Evolutionary conservation across 1,284 basidiomycete species (phyloP), one percentile per base, ranked within the genome.

Genomic region (Tylopilus sp.): DNA sequence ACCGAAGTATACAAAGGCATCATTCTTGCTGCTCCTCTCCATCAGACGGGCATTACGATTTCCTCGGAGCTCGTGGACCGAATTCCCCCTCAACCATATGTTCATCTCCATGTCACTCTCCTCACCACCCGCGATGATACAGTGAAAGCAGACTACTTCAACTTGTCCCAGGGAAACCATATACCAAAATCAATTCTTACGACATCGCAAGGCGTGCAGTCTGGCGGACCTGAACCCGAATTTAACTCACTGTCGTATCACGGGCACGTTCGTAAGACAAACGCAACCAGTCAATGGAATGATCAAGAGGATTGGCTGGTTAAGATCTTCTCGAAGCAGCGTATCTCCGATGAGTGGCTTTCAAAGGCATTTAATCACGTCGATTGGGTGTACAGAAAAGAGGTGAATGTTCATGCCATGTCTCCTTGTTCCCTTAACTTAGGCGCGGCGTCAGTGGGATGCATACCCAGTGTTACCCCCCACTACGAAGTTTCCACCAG

Each of bases 211-310:
- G 77, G 79, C 30, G 74, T 67, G 26, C 73, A 75, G 29, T 69
- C 69, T 10, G 76, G 76, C 8, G 74, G 74, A 1, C 70, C 72
- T 10, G 76, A 77, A 44, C 89, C 92, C 1, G 82, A 88, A 48
- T 97, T 98, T 71, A 93, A 93, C 61, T 92, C 89, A 1, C 68
- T 98, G 42, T 84, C 84, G n/a, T 97, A 97, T 69, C 86, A 91
- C 51, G 84, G 86, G 3, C 71, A 71, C 33, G 71, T 88, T 28
- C 56, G 35, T 53, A 64, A 46, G 63, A 59, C 19, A 59, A 53
- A 52, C 44, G 54, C 57, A 52, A 52, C 55, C 10, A 55, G 57
- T 48, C 47, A 52, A 43, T 57, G 49, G 51, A 45, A 42, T 28
- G 52, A 60, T 41, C 43, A 67, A 69, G 60, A 59, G 1, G 85